Conservation (phyloP, 2,329 filamentous ascomycete genomes). For the Venturia effusa region DNA sequence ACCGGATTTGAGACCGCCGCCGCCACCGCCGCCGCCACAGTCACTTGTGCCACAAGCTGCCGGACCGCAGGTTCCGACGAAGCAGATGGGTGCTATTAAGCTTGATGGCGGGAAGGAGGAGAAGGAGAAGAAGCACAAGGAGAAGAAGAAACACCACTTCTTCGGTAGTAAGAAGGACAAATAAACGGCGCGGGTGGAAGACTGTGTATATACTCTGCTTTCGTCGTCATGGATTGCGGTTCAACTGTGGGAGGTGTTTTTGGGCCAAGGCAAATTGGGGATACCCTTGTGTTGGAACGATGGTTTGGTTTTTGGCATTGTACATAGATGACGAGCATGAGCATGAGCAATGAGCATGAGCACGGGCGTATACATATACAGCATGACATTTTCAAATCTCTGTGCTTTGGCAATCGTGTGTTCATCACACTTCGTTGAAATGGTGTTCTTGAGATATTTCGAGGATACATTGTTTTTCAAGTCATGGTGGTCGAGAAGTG, state of each 20-base stretch:
- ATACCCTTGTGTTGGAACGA: neutral
- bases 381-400: too few relatives aligned
- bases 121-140: constrained; percentile 34
- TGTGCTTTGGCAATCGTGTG: too few relatives aligned
- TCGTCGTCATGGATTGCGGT: neutral
- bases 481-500: too few relatives aligned
- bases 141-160: constrained; percentile 43
- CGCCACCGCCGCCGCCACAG: neutral
- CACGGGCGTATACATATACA: too few relatives aligned
- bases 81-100: constrained; percentile 46
- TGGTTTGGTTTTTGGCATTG: neutral
- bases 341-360: too few relatives aligned
- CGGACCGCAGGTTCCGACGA: constrained; percentile 34
- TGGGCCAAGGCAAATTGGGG: neutral
- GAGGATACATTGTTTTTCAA: too few relatives aligned
- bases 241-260: neutral
- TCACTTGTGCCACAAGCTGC: neutral
- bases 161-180: constrained; percentile 9
- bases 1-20: neutral
- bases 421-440: too few relatives aligned
- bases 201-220: neutral
- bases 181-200: neutral
- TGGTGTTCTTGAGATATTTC: too few relatives aligned
- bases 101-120: constrained; percentile 37
- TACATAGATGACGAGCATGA: neutral